Evolutionary conservation across 2,329 filamentous ascomycete species (phyloP), one percentile per base, ranked within the genome.

Genomic region (Claviceps arundinis): DNA sequence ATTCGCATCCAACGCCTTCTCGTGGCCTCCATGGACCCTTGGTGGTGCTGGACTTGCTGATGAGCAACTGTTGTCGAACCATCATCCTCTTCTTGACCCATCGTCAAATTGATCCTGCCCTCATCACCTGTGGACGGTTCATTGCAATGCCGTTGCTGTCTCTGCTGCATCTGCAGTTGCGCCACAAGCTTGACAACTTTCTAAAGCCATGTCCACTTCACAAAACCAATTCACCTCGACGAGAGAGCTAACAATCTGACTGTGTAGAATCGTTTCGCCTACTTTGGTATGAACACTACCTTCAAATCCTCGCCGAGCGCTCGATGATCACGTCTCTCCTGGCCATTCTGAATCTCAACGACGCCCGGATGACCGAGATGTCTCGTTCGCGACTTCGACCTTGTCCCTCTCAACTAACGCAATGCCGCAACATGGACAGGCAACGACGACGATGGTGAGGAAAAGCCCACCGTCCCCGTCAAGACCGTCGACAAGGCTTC

Each of bases 241-340:
- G 7, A 19, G 11, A 43, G 9, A 38, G 48, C 52, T 53, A 43
- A 53, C 43, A 9, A 2, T 9, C 16, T 9, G 14, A 30, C 14
- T 5, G 41, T 42, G 26, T 62, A 97, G 93, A 98, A 98, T 81
- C 84, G 87, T 68, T 97, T 87, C 81, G 91, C 93, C 81, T 85
- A 95, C 77, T 89, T 98, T 81, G 91, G 93, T 97, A 95, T 66
- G 73, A 67, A 60, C 57, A 17, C 57, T 57, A 50, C 58, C 30
- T 34, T 56, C 60, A 54, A 58, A 55, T 52, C 53, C 55, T 58
- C 53, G 56, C 30, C 30, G 30, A 34, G 30, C 54, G 47, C 40
- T 57, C 56, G 55, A 52, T 51, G 56, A 51, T 47, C 9, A 34
- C 19, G 24, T 30, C 43, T 24, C 26, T 40, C 37, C 45, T 53